Evolutionary conservation across 192 early-diverging fungal genomes (phyloP), one percentile per base, ranked within the genome.

Genomic region (Backusella tarrabulga): DNA sequence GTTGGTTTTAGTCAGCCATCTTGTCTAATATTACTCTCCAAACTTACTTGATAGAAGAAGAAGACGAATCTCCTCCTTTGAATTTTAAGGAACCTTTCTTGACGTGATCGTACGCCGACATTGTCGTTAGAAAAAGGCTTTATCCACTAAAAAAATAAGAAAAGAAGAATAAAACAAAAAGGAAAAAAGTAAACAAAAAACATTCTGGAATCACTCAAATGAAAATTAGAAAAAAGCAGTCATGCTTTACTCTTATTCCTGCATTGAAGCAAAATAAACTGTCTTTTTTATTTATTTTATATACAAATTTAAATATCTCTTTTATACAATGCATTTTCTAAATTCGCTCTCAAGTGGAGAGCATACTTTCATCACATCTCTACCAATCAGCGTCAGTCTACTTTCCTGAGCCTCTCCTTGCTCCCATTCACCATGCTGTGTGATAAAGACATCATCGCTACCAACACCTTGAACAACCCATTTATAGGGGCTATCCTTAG

Each of bases 1-100:
- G 71, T 32, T 34, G 0, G 35, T 14, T 54, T n/a, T 68, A 40
- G 29, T 15, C 15, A 41, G 71, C 14, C 19, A 40, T 71, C 40
- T 36, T 34, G 23, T 68, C 15, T 3, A 42, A 5, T 70, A 56
- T 29, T 77, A 46, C 21, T 78, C 71, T 44, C 32, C 6, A 42
- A 21, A 80, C 72, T 41, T 81, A 88, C 90, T 92, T 91, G 77
- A 87, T 91, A 60, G 79, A 77, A 42, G 79, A 77, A 42, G 75
- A 71, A 15, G 80, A 50, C 19, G 19, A 60, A 34, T 81, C 84
- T 34, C 80, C 76, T 54, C 90, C 90, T 72, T 92, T 93, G 68
- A 93, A 83, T 76, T 89, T 91, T 66, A 93, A 84, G 6, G 90
- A 85, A 36, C 91, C 91, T n/a, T 88, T 87, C 3, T 84, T 77